These are phyloP conservation scores for Pseudotulostoma volvatum DNA, from an alignment of 495 filamentous ascomycete genomes.

Conservation along the genomic window DNA sequence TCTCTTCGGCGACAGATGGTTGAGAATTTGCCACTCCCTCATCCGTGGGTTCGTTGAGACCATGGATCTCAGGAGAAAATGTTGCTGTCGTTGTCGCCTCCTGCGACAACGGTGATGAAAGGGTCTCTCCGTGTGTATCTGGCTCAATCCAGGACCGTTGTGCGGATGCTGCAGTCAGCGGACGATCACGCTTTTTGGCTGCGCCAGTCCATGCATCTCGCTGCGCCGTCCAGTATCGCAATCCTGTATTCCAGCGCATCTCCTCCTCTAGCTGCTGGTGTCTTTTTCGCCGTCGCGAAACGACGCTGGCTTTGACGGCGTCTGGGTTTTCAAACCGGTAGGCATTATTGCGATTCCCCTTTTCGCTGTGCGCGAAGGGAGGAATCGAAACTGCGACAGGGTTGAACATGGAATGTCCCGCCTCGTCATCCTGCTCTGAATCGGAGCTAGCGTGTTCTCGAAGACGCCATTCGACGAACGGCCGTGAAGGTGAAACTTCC, in stretches of 20 bases:
- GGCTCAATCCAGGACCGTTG: background rate
- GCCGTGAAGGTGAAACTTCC: background rate
- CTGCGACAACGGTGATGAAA: background rate
- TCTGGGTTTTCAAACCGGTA: slow-evolving; percentile 53
- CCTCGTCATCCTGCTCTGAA: slow-evolving; percentile 22
- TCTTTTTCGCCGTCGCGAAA: slow-evolving; percentile 41
- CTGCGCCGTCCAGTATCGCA: slow-evolving; percentile 55
- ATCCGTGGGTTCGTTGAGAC: background rate
- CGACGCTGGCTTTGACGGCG: slow-evolving; percentile 30
- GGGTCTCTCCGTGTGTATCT: background rate
- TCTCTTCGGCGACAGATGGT: slow-evolving; percentile 13
- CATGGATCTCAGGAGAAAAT: background rate
- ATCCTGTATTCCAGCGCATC: slow-evolving; percentile 65
- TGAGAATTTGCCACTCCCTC: background rate
- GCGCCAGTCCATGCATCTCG: slow-evolving; percentile 86
- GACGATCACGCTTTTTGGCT: slow-evolving; percentile 11
- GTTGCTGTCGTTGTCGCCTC: background rate
- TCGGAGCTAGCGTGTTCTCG: slow-evolving; percentile 28
- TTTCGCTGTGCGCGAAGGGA: too few relatives aligned
- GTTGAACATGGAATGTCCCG: background rate
- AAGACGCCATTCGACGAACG: slow-evolving; percentile 23
- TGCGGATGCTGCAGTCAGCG: background rate
- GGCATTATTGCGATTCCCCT: slow-evolving; percentile 15
- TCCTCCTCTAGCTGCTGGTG: slow-evolving; percentile 50
- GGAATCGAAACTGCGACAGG: background rate